These are phyloP conservation scores for Globisporangium takayamanum DNA, from an alignment of 352 stramenopile genomes.

Conservation along the genomic window DNA sequence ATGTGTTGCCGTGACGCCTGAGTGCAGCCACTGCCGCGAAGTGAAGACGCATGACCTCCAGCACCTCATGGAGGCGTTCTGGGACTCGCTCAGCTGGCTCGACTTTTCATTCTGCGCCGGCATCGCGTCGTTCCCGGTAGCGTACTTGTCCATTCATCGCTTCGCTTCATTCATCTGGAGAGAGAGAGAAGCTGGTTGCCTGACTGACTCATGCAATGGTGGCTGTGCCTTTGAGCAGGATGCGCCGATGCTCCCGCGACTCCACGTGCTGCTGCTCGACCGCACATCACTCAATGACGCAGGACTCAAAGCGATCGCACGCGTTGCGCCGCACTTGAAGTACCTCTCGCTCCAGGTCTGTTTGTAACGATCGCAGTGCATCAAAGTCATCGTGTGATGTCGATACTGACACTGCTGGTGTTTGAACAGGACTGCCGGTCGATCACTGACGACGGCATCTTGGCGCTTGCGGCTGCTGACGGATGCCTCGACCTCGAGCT, in stretches of 20 bases:
- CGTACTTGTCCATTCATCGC: background rate
- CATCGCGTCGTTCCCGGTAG: constrained; percentile 36
- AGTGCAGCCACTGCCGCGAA: constrained; percentile 24
- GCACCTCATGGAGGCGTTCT: constrained; percentile 22
- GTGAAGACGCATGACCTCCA: constrained; percentile 28
- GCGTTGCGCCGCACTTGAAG: constrained; percentile 28
- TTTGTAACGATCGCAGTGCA: constrained; percentile 4
- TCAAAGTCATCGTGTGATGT: background rate
- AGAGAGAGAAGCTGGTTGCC: background rate
- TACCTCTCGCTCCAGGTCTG: constrained; percentile 64
- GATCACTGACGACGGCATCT: constrained; percentile 40
- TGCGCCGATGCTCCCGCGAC: constrained; percentile 19
- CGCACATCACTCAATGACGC: constrained; percentile 44
- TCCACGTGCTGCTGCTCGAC: constrained; percentile 64
- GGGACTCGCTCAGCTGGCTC: constrained; percentile 31
- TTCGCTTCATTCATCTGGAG: background rate
- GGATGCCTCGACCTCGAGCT: constrained; percentile 36
- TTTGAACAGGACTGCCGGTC: constrained; percentile 37
- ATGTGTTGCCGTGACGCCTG: background rate
- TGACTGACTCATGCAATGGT: background rate
- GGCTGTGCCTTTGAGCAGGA: constrained; percentile 7
- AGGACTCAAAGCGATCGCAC: constrained; percentile 28
- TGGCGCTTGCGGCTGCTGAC: constrained; percentile 22
- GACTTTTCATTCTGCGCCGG: constrained; percentile 49
- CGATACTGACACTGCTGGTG: background rate